Evolutionary conservation across 768 basidiomycete species (phyloP).

Genomic region (Amanita thiersii): DNA sequence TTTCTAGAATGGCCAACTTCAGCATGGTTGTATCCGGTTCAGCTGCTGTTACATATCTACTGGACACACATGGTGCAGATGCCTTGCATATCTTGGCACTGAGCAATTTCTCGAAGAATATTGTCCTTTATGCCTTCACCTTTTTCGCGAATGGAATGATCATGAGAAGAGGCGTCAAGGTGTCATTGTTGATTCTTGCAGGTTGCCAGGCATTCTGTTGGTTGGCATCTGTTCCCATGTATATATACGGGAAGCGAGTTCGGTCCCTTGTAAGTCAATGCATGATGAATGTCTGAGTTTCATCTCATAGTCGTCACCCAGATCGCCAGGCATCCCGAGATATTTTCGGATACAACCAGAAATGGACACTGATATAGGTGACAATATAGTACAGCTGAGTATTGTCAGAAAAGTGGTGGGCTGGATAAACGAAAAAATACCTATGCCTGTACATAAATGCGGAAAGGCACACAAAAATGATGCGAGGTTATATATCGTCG

Average conservation of each 20-base stretch:
- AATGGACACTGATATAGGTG: background rate
- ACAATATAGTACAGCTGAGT: background rate
- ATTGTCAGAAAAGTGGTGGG: too few species aligned
- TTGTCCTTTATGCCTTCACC: conserved; percentile 36
- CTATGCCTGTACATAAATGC: conserved; percentile 37
- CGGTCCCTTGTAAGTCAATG: conserved; percentile 30
- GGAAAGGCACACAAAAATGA: conserved; percentile 45
- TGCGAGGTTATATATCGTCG: conserved; percentile 30
- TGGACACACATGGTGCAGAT: conserved; percentile 34
- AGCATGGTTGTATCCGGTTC: conserved; percentile 34
- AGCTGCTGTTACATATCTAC: conserved; percentile 34
- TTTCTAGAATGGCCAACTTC: conserved; percentile 31
- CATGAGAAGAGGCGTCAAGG: conserved; percentile 25
- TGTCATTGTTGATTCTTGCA: conserved; percentile 30
- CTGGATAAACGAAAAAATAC: too few species aligned
- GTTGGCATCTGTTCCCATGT: conserved; percentile 34
- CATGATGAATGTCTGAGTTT: background rate
- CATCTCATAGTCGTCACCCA: conserved; percentile 1
- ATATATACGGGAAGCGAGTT: conserved; percentile 33
- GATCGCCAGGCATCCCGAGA: conserved; percentile 18
- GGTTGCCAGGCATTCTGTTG: conserved; percentile 32
- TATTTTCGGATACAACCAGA: conserved; percentile 14
- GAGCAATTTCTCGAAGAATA: conserved; percentile 35
- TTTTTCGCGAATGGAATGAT: conserved; percentile 38
- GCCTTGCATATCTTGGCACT: conserved; percentile 33